Conservation (phyloP, 495 filamentous ascomycete genomes). For the Aspergillus bertholletiae region DNA sequence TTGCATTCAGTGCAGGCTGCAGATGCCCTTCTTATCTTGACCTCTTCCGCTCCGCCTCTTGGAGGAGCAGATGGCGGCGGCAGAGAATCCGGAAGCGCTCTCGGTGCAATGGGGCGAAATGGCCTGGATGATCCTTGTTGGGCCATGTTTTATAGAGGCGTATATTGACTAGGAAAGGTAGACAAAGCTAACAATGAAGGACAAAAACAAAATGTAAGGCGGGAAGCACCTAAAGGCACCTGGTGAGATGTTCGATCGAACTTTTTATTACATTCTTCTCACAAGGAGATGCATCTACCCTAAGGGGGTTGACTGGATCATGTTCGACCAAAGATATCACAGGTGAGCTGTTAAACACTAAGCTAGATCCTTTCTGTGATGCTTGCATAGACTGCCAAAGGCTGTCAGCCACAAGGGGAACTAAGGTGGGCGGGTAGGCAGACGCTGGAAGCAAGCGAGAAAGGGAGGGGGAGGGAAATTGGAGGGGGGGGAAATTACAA, state of each 20-base stretch:
- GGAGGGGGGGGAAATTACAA: no score
- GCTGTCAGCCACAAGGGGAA: not conserved
- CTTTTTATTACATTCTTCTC: constrained; percentile 10
- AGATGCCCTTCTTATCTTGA: constrained; percentile 36
- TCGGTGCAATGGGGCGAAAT: constrained; percentile 36
- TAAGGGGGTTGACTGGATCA: not conserved
- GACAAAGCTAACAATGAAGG: not conserved
- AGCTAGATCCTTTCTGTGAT: constrained; percentile 1
- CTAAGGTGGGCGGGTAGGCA: not conserved
- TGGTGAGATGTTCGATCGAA: not conserved
- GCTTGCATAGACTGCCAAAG: not conserved
- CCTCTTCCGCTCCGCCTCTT: constrained; percentile 25
- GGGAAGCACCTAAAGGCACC: not conserved
- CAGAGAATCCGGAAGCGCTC: constrained; percentile 13
- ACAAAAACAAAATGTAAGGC: not conserved
- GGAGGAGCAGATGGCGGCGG: constrained; percentile 2
- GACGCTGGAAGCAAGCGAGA: not conserved
- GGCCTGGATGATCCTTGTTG: constrained; percentile 22
- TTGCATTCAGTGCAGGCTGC: constrained; percentile 43
- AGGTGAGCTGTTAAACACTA: constrained; percentile 1
- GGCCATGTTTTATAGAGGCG: constrained; percentile 23
- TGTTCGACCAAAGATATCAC: not conserved
- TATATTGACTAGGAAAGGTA: not conserved
- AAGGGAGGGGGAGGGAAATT: not conserved
- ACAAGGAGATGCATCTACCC: constrained; percentile 13